Evolutionary conservation across 2,329 filamentous ascomycete species (phyloP).

Genomic region (Cercospora zeina): DNA sequence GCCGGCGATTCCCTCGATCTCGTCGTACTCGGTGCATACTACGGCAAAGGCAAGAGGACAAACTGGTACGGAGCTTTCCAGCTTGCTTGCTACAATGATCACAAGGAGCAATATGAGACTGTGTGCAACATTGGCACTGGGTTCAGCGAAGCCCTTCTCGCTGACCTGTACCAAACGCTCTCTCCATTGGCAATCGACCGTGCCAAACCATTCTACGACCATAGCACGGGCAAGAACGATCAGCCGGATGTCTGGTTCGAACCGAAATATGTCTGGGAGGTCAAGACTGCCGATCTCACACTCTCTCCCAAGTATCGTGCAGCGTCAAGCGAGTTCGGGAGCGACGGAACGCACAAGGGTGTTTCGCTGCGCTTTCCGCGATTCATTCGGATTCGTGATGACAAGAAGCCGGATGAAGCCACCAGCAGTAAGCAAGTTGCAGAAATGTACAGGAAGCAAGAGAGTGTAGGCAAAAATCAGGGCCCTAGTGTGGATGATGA

Average conservation of each 20-base stretch:
- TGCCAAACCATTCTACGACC: slow-evolving; percentile 90
- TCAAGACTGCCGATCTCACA: slow-evolving; percentile 93
- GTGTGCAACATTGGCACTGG: slow-evolving; percentile 98
- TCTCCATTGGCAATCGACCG: slow-evolving; percentile 78
- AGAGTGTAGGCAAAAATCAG: slow-evolving; percentile 83
- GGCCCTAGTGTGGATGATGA: slow-evolving; percentile 89
- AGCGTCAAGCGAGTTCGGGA: slow-evolving; percentile 75
- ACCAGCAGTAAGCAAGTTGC: slow-evolving; percentile 82
- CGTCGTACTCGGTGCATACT: slow-evolving; percentile 91
- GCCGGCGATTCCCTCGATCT: slow-evolving; percentile 95
- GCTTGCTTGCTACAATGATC: slow-evolving; percentile 86
- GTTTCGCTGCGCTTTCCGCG: slow-evolving; percentile 88
- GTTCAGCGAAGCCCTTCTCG: slow-evolving; percentile 92
- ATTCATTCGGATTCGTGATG: slow-evolving; percentile 87
- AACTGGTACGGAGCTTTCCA: slow-evolving; percentile 95
- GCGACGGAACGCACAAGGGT: slow-evolving; percentile 63
- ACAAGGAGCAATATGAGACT: slow-evolving; percentile 81
- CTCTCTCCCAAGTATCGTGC: slow-evolving; percentile 91
- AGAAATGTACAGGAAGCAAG: slow-evolving; percentile 96
- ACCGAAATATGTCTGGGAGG: slow-evolving; percentile 91
- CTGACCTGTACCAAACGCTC: slow-evolving; percentile 76
- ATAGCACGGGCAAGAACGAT: slow-evolving; percentile 80
- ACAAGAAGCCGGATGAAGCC: slow-evolving; percentile 93
- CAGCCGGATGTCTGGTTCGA: slow-evolving; percentile 99
- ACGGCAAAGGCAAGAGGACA: slow-evolving; percentile 91